Evolutionary conservation across 2,329 filamentous ascomycete species (phyloP).

Genomic region (Penicillium sp.): DNA sequence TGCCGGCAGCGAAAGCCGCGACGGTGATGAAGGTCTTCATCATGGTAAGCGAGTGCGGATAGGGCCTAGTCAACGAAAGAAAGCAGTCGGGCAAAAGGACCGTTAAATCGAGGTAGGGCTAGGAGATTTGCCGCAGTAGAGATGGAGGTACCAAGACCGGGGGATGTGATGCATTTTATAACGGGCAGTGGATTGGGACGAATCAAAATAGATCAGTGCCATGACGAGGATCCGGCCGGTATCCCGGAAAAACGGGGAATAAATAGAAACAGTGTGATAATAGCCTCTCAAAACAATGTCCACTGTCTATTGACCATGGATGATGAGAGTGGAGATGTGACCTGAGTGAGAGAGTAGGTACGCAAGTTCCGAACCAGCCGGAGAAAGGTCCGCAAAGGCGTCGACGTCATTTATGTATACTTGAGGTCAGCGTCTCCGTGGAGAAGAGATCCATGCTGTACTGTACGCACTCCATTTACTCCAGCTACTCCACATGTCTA

Average conservation of each 20-base stretch:
- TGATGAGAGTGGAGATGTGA: conserved; percentile 7
- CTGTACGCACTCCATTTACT: not conserved
- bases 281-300: conserved; percentile 3
- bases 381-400: conserved; percentile 11
- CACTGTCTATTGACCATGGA: conserved; percentile 9
- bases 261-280: conserved; percentile 8
- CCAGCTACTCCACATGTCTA: conserved; percentile 7
- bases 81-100: conserved; percentile 2
- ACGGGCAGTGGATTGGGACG: conserved; percentile 6
- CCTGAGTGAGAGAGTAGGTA: conserved; percentile 8
- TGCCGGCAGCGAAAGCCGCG: conserved; percentile 39
- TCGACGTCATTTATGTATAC: conserved; percentile 19
- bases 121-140: not conserved
- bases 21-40: conserved; percentile 41
- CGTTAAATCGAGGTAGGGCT: conserved; percentile 1
- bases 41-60: not conserved
- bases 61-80: conserved; percentile 9
- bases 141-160: not conserved
- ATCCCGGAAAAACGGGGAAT: conserved; percentile 9
- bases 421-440: conserved; percentile 10
- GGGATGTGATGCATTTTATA: conserved; percentile 15
- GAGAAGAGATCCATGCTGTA: conserved; percentile 7
- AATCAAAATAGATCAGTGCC: conserved; percentile 1
- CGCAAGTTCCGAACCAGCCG: conserved; percentile 18
- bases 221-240: conserved; percentile 9